Conservation (phyloP, 1,284 basidiomycete genomes). For the Rhodotorula sp. region DNA sequence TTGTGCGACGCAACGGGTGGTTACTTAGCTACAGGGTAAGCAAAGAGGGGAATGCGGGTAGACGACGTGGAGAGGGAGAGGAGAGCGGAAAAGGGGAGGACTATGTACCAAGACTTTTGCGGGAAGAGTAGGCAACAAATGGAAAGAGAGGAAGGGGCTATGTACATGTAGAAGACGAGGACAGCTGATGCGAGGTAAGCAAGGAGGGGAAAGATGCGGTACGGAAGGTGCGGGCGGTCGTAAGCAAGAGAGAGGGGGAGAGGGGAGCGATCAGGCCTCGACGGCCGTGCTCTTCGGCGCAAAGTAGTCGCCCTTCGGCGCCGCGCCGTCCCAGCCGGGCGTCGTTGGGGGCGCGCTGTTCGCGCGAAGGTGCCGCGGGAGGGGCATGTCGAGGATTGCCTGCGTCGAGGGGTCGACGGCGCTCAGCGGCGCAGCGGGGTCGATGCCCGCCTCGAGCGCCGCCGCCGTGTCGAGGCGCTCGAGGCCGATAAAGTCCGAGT, state of each 20-base stretch:
- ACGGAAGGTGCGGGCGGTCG: not conserved
- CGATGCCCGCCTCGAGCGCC: not conserved
- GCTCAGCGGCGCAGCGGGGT: not conserved
- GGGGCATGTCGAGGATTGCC: not conserved
- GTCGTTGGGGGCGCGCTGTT: slow-evolving; percentile 20
- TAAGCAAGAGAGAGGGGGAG: not conserved
- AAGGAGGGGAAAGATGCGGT: not conserved
- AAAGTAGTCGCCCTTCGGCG: slow-evolving; percentile 16
- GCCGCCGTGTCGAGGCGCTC: not conserved
- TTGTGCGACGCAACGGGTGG: no score
- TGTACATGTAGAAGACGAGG: not conserved
- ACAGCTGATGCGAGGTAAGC: not conserved
- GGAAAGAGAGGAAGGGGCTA: not conserved
- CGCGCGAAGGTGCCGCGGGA: not conserved
- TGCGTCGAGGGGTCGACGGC: not conserved
- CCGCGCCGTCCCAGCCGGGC: slow-evolving; percentile 14
- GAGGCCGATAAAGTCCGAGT: not conserved
- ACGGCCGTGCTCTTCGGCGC: slow-evolving; percentile 2
- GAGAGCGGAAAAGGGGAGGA: not conserved
- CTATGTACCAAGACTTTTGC: not conserved
- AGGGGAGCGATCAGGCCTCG: not conserved
- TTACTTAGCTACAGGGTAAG: not conserved
- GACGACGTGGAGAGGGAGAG: not conserved
- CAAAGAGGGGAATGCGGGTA: not conserved
- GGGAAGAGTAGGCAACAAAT: not conserved